These are phyloP conservation scores for Scorias spongiosa DNA, from an alignment of 2,329 filamentous ascomycete genomes.

Conservation along the genomic window DNA sequence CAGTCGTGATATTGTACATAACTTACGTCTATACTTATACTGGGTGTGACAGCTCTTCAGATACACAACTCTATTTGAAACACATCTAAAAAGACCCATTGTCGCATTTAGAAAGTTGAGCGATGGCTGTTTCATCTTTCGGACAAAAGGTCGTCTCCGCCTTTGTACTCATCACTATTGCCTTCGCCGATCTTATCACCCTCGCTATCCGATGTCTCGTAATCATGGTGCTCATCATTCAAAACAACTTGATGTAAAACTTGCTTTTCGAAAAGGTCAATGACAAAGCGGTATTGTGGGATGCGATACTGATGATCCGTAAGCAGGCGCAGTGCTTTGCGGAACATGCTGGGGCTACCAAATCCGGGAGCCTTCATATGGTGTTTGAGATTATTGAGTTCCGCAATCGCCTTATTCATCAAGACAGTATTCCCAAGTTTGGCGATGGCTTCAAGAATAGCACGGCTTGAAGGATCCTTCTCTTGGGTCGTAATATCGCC, in stretches of 20 bases:
- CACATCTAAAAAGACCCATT: too few relatives aligned
- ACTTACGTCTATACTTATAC: too few relatives aligned
- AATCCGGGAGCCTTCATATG: slow-evolving; percentile 60
- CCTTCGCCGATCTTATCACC: slow-evolving; percentile 1
- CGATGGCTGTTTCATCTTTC: too few relatives aligned
- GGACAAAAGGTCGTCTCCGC: neutral
- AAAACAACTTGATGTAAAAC: slow-evolving; percentile 76
- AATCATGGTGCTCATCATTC: slow-evolving; percentile 43
- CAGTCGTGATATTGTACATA: too few relatives aligned
- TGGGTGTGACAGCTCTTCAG: too few relatives aligned
- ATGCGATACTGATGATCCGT: slow-evolving; percentile 83
- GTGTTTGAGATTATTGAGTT: slow-evolving; percentile 44
- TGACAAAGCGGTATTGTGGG: slow-evolving; percentile 72
- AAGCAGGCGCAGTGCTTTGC: slow-evolving; percentile 68
- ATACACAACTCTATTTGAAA: too few relatives aligned
- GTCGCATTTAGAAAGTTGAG: too few relatives aligned
- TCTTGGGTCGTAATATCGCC: slow-evolving; percentile 4
- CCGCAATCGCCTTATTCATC: slow-evolving; percentile 70
- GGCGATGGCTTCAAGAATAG: slow-evolving; percentile 69
- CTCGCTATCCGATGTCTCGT: slow-evolving; percentile 19
- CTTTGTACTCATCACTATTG: neutral
- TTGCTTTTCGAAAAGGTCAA: slow-evolving; percentile 86
- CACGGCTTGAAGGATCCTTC: slow-evolving; percentile 47
- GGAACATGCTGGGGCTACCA: slow-evolving; percentile 61
- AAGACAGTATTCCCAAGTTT: slow-evolving; percentile 89